Evolutionary conservation across 2,329 filamentous ascomycete species (phyloP).

Genomic region (Fusarium humuli): DNA sequence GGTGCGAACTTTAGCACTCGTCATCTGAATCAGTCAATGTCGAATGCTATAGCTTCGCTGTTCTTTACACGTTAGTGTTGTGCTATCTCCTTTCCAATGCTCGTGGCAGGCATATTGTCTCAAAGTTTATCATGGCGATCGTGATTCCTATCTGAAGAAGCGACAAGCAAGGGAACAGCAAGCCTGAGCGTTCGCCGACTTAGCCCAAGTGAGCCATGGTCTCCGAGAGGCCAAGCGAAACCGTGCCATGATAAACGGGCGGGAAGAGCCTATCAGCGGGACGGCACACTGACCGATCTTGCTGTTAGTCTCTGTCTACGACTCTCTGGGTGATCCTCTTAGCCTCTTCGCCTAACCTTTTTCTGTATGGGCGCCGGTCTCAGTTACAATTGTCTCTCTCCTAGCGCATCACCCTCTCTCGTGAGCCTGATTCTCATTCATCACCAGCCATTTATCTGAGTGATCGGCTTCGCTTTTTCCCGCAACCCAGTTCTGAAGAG

Average conservation of each 20-base stretch:
- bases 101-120: conserved; percentile 1
- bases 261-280: conserved; percentile 42
- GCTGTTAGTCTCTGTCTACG: conserved; percentile 11
- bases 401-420: conserved; percentile 18
- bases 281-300: conserved; percentile 37
- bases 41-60: background rate
- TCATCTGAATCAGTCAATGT: background rate
- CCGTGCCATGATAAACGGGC: conserved; percentile 25
- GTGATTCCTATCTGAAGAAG: conserved; percentile 19
- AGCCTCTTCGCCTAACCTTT: conserved; percentile 21
- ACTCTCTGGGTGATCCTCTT: conserved; percentile 2
- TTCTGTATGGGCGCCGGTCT: conserved; percentile 28
- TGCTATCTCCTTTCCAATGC: background rate
- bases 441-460: conserved; percentile 9
- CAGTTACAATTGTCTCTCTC: conserved; percentile 16
- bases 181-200: conserved; percentile 29
- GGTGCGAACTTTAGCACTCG: conserved; percentile 9
- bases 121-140: conserved; percentile 5
- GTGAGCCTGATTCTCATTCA: conserved; percentile 4
- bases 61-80: background rate
- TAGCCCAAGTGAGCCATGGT: conserved; percentile 22
- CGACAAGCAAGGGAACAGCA: conserved; percentile 3
- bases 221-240: conserved; percentile 21
- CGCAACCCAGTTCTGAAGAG: conserved; percentile 15
- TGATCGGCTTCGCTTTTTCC: conserved; percentile 30